These are phyloP conservation scores for Raffaelea albimanens DNA, from an alignment of 2,329 filamentous ascomycete genomes.

Conservation along the genomic window DNA sequence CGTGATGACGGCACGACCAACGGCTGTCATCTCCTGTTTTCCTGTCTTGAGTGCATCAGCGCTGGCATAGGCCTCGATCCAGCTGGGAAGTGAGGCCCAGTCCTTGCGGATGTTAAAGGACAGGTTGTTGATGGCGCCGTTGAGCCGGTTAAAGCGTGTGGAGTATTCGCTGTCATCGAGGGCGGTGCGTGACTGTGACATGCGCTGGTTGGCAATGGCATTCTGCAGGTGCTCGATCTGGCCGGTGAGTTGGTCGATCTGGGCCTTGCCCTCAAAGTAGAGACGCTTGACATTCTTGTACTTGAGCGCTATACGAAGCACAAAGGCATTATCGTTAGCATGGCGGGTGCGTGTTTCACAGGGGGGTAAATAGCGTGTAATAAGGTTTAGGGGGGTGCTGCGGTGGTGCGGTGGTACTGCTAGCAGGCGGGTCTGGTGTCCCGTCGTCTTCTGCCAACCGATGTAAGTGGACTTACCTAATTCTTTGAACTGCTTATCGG, in stretches of 20 bases:
- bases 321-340: too few species aligned
- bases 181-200: constrained; percentile 87
- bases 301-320: constrained; percentile 36
- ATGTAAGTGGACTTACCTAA: constrained; percentile 31
- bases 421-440: too few species aligned
- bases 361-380: too few species aligned
- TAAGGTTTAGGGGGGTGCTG: too few species aligned
- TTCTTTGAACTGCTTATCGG: constrained; percentile 49
- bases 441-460: too few species aligned
- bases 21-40: constrained; percentile 96
- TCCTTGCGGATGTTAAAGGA: constrained; percentile 95
- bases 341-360: too few species aligned
- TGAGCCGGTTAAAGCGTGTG: constrained; percentile 79
- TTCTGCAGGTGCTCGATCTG: constrained; percentile 95
- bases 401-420: too few species aligned
- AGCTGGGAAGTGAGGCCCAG: constrained; percentile 73
- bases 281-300: constrained; percentile 98
- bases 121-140: constrained; percentile 88
- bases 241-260: constrained; percentile 77
- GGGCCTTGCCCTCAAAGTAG: constrained; percentile 90
- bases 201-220: constrained; percentile 89
- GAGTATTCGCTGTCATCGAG: constrained; percentile 93
- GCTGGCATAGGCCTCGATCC: constrained; percentile 74
- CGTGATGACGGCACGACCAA: constrained; percentile 80
- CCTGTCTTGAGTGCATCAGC: constrained; percentile 76